phyloP scores from a whole-genome alignment of 345 rosid genomes.

The Carallia pectinifolia region DNA sequence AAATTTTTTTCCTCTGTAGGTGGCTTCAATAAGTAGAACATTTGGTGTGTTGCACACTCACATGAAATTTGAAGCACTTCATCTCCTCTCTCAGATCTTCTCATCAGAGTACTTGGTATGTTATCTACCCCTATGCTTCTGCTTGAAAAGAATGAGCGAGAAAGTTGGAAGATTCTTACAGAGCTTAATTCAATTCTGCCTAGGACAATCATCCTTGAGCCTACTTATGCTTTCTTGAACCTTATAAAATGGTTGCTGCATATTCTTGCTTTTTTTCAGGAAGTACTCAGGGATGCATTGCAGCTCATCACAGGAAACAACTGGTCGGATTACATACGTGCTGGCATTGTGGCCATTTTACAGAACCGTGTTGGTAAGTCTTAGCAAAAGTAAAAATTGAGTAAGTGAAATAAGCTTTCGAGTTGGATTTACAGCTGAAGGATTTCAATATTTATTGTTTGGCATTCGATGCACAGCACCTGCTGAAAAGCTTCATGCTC shows the following conservation, averaged over 20 bases:
- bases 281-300: slow-evolving; percentile 54
- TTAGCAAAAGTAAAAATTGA: too few relatives aligned
- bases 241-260: slow-evolving; percentile 9
- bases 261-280: slow-evolving; percentile 38
- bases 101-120: slow-evolving; percentile 58
- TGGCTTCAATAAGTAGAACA: slow-evolving; percentile 53
- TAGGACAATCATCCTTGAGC: too few relatives aligned
- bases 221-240: slow-evolving; percentile 1
- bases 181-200: too few relatives aligned
- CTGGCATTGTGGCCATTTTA: slow-evolving; percentile 70
- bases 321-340: slow-evolving; percentile 64
- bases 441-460: neutral
- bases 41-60: slow-evolving; percentile 80
- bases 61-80: slow-evolving; percentile 81
- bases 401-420: too few relatives aligned
- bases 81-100: slow-evolving; percentile 67
- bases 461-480: slow-evolving; percentile 53
- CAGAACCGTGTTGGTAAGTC: slow-evolving; percentile 86
- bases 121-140: neutral
- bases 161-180: neutral
- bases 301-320: slow-evolving; percentile 38
- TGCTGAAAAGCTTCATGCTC: slow-evolving; percentile 73
- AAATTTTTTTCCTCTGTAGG: slow-evolving; percentile 37
- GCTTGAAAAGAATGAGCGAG: neutral
- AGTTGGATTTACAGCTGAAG: neutral